phyloP scores from a whole-genome alignment of 371 early-diverging fungal species.

The Mucor sp. region DNA sequence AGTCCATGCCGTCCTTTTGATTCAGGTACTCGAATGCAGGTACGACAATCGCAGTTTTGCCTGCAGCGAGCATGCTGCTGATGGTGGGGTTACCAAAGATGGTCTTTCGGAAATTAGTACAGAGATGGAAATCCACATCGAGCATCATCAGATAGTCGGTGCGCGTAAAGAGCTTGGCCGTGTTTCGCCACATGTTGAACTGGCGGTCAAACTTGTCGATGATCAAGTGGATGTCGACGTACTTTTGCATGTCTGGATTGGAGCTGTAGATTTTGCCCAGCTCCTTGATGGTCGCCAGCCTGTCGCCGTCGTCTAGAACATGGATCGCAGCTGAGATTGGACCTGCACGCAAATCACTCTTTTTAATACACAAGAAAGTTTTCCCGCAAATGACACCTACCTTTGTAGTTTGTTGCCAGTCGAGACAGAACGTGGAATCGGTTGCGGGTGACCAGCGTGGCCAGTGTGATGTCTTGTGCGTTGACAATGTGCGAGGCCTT shows the following conservation, averaged over 20 bases:
- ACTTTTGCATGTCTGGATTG: constrained; percentile 50
- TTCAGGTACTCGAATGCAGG: constrained; percentile 61
- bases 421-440: constrained; percentile 46
- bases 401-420: constrained; percentile 55
- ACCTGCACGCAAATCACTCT: constrained; percentile 24
- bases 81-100: constrained; percentile 33
- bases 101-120: constrained; percentile 52
- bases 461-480: constrained; percentile 56
- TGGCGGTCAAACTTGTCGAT: constrained; percentile 60
- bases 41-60: constrained; percentile 52
- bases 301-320: constrained; percentile 49
- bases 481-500: constrained; percentile 38
- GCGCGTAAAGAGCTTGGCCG: constrained; percentile 58
- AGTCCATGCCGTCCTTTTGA: constrained; percentile 51
- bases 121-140: constrained; percentile 63
- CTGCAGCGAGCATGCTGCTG: constrained; percentile 29
- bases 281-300: constrained; percentile 39
- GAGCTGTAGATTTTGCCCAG: constrained; percentile 44
- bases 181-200: constrained; percentile 66
- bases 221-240: constrained; percentile 59
- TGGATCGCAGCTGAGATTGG: constrained; percentile 66
- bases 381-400: constrained; percentile 14
- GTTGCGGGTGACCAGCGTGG: constrained; percentile 55
- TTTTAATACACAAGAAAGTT: background rate
- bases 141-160: constrained; percentile 62